A percentile compares a stretch with the other conserved stretches of the same genome.
Evolutionary conservation across 1,284 basidiomycete genomes (phyloP).

Genomic region (Naganishia sp.): DNA sequence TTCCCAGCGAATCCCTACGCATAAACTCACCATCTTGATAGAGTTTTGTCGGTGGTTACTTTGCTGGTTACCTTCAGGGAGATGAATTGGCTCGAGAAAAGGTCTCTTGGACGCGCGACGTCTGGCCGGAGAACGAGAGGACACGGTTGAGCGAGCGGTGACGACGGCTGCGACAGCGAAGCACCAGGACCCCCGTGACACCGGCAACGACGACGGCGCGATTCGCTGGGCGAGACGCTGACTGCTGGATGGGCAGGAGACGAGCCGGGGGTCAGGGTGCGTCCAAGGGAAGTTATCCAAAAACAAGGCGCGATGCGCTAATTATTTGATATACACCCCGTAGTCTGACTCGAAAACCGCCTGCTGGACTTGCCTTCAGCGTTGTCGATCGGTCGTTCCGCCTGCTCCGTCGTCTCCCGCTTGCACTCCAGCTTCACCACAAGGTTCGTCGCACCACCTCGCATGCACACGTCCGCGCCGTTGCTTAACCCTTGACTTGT

Average conservation of each 20-base stretch:
- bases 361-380: not conserved
- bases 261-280: not conserved
- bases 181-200: not conserved
- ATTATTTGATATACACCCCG: not conserved
- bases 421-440: conserved; percentile 22
- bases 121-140: not conserved
- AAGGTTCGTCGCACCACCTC: conserved; percentile 28
- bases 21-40: conserved; percentile 28
- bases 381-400: no score
- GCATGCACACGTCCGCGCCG: not conserved
- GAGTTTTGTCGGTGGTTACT: conserved; percentile 23
- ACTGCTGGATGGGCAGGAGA: not conserved
- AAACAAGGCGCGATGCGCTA: conserved; percentile 3
- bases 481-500: conserved; percentile 14
- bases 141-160: conserved; percentile 7
- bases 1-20: not conserved
- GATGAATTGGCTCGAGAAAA: conserved; percentile 27
- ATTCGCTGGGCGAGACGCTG: not conserved
- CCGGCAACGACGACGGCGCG: not conserved
- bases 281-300: not conserved
- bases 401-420: not conserved
- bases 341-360: no score
- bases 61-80: conserved; percentile 23
- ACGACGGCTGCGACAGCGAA: conserved; percentile 9
- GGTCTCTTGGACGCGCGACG: not conserved